Evolutionary conservation across 768 basidiomycete genomes (phyloP), one percentile per base, ranked within the genome.

Genomic region (Nevesoporus exiguus): DNA sequence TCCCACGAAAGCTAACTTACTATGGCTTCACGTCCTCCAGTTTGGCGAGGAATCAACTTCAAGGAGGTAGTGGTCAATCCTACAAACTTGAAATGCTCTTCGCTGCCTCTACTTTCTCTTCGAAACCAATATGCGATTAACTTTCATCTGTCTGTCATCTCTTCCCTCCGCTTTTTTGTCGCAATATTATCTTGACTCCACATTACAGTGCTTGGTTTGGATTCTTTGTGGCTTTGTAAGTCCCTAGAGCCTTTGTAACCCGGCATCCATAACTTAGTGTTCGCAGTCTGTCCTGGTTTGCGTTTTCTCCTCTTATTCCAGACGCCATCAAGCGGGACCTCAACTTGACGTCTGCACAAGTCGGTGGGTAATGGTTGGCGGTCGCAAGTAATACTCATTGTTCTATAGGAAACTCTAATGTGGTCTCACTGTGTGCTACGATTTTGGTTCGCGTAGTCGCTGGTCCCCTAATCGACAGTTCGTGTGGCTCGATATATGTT

Each of bases 221-320:
- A 22, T 54, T 49, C 17, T 43, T 54, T 22, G 47, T 47, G 19
- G 53, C 53, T 19, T 54, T 54, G 53, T 54, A 37, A 49, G 53
- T 49, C 17, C 40, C 7, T 6, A 11, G 6, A 9, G 2, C 11
- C 2, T 15, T 27, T 24, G 3, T 30, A 19, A 42, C n/a, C 15
- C 11, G 42, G 50, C 5, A 36, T 55, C 21, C 45, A 33, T 15
- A 31, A 29, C 24, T 43, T n/a, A 22, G 14, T 33, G 21, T 37
- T n/a, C n/a, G 5, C 48, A 74, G 73, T 40, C 48, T 74, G 29
- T 71, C 72, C 1, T 78, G 82, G 83, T 83, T 84, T 52, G 81
- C 82, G 2, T 84, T 85, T 60, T 73, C 82, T 17, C 82, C 83
- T 0, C 76, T 84, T 17, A 75, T 82, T 33, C 79, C 81, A 0